phyloP scores from a whole-genome alignment of 164 flowering plant species.

The Umbilicus rupestris region DNA sequence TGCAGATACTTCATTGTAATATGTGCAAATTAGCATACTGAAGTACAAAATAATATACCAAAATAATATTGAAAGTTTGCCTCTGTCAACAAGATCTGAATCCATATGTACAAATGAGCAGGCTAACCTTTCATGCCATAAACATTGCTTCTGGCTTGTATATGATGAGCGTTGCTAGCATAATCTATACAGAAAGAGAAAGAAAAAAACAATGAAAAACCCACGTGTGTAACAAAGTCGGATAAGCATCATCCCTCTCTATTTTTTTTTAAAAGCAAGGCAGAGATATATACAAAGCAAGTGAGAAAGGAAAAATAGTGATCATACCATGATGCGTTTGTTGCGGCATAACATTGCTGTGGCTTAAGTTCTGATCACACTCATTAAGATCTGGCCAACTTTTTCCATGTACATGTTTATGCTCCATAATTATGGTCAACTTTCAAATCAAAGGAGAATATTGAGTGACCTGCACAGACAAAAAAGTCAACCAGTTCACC shows the following conservation, averaged over 20 bases:
- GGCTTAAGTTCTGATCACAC: conserved; percentile 40
- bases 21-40: not conserved
- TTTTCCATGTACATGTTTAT: conserved; percentile 36
- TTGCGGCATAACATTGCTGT: conserved; percentile 31
- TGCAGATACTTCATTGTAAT: not conserved
- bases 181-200: not conserved
- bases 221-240: too few species aligned
- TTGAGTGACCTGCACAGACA: not conserved
- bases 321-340: conserved; percentile 34
- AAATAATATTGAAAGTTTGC: too few species aligned
- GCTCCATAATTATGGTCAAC: conserved; percentile 39
- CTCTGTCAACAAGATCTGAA: not conserved
- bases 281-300: not conserved
- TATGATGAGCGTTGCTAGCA: not conserved
- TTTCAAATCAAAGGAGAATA: not conserved
- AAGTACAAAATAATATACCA: too few species aligned
- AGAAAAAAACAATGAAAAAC: too few species aligned
- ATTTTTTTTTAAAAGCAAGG: too few species aligned
- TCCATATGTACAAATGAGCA: not conserved
- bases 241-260: too few species aligned
- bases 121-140: not conserved
- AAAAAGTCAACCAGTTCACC: not conserved
- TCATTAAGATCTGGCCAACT: conserved; percentile 39
- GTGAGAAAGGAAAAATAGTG: conserved; percentile 4
- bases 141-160: not conserved